These are phyloP conservation scores for Penicillium sp. DNA, from an alignment of 2,329 filamentous ascomycete species.

Conservation along the genomic window DNA sequence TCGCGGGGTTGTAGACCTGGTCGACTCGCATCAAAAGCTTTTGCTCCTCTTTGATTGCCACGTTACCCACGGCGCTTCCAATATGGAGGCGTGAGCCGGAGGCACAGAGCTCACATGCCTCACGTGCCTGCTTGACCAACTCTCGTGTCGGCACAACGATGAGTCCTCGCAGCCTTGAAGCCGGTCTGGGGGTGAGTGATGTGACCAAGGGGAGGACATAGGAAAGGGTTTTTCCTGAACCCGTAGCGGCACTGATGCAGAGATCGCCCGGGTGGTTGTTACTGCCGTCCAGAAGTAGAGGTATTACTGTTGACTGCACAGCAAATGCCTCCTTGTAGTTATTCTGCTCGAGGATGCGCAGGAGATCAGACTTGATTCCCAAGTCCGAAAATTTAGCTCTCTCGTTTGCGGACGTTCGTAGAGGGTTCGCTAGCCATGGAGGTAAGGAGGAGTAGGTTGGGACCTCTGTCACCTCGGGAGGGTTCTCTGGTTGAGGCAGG, in stretches of 20 bases:
- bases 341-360: constrained; percentile 65
- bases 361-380: constrained; percentile 62
- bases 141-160: constrained; percentile 91
- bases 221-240: constrained; percentile 91
- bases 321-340: constrained; percentile 73
- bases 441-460: constrained; percentile 79
- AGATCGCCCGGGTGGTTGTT: constrained; percentile 71
- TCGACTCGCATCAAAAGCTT: constrained; percentile 63
- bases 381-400: constrained; percentile 64
- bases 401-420: constrained; percentile 64
- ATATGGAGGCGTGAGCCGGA: constrained; percentile 73
- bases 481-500: constrained; percentile 69
- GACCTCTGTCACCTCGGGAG: constrained; percentile 57
- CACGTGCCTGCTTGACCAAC: constrained; percentile 80
- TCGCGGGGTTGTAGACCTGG: constrained; percentile 67
- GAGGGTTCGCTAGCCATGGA: constrained; percentile 74
- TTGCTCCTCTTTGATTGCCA: constrained; percentile 69
- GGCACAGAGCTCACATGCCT: constrained; percentile 74
- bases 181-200: constrained; percentile 65
- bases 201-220: constrained; percentile 86
- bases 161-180: constrained; percentile 72
- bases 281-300: constrained; percentile 70
- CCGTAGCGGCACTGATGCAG: constrained; percentile 88
- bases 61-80: constrained; percentile 79
- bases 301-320: constrained; percentile 77